Evolutionary conservation across 176 grass and related monocot species (phyloP), one percentile per base, ranked within the genome.

Genomic region (Puccinellia tenuiflora): DNA sequence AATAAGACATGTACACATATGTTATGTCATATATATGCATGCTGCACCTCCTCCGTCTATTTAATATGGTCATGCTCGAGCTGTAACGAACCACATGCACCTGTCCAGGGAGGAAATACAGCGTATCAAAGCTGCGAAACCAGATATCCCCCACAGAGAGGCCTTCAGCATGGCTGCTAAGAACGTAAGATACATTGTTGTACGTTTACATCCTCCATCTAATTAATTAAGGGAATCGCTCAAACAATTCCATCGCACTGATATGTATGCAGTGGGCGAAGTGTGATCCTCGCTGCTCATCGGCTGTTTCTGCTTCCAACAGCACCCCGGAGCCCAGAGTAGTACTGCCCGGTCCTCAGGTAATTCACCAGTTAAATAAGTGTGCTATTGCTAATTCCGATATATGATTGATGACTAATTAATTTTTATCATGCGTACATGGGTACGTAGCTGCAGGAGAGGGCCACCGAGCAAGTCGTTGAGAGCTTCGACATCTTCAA

Each of bases 121-220:
- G 73, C 88, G 96, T 77, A 98, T 98, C 76, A 98, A 98, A 95
- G 90, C 96, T 61, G 88, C 89, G 7, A 93, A 91, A 56, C 96
- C 96, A 84, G 92, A 95, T 65, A 98, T 95, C 59, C 96, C 92
- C 85, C 96, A 98, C 76, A 89, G 96, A 83, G 96, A 98, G 83
- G 96, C 96, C 79, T 98, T 98, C 84, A 98, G 96, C 91, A 98
- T 93, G 92, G 92, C 96, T 73, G 92, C 96, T 46, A 98, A 98
- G 88, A 98, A 98, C 81, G 96, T 98, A 93, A 91, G 89, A 37
- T 50, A 10, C 16, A 31, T 89, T 66, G 28, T 20, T 67, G 29
- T n/a, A n/a, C n/a, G n/a, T 18, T 80, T 21, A 67, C 29, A 24
- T 73, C 17, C 15, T 73, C 25, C 15, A 4, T 5, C 14, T 29